A percentile compares a stretch with the other conserved stretches of the same genome.
Evolutionary conservation across 2,329 filamentous ascomycete species (phyloP).

Genomic region (Thyridium curvatum): DNA sequence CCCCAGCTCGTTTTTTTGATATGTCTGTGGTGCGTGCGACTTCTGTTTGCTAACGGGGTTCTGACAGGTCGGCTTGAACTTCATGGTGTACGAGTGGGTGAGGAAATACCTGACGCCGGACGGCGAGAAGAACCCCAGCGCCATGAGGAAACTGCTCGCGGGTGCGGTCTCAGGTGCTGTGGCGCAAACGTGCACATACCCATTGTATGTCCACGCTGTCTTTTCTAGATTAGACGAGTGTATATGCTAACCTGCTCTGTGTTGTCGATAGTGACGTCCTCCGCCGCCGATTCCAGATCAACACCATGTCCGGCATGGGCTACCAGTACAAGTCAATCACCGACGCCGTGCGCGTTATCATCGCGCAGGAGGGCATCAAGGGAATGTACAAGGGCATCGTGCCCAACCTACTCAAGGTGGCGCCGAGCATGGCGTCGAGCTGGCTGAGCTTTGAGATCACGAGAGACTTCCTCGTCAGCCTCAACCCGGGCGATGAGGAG

Average conservation of each 20-base stretch:
- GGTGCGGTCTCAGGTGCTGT: slow-evolving; percentile 94
- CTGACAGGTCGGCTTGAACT: slow-evolving; percentile 83
- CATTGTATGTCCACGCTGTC: slow-evolving; percentile 63
- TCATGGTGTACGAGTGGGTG: slow-evolving; percentile 94
- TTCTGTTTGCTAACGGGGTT: slow-evolving; percentile 13
- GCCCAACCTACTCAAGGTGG: slow-evolving; percentile 93
- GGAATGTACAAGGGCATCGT: slow-evolving; percentile 95
- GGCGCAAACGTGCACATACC: slow-evolving; percentile 96
- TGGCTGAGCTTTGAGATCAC: slow-evolving; percentile 97
- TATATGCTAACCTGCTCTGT: neutral
- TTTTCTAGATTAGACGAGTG: neutral
- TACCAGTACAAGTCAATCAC: slow-evolving; percentile 87
- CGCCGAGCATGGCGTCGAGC: slow-evolving; percentile 96
- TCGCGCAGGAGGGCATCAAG: slow-evolving; percentile 73
- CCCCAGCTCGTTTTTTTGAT: slow-evolving; percentile 3
- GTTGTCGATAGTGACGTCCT: slow-evolving; percentile 66
- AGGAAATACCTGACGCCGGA: slow-evolving; percentile 80
- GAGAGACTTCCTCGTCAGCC: slow-evolving; percentile 70
- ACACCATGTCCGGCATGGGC: slow-evolving; percentile 98
- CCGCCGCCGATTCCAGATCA: slow-evolving; percentile 92
- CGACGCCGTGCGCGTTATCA: slow-evolving; percentile 76
- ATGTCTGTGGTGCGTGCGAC: neutral
- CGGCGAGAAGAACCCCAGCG: slow-evolving; percentile 75
- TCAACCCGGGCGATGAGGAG: slow-evolving; percentile 41
- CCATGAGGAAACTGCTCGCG: slow-evolving; percentile 75